Percentiles rank a stretch among this genome's conserved stretches.
Conservation (phyloP, 805 yeast species). For the Suhomyces sp. region DNA sequence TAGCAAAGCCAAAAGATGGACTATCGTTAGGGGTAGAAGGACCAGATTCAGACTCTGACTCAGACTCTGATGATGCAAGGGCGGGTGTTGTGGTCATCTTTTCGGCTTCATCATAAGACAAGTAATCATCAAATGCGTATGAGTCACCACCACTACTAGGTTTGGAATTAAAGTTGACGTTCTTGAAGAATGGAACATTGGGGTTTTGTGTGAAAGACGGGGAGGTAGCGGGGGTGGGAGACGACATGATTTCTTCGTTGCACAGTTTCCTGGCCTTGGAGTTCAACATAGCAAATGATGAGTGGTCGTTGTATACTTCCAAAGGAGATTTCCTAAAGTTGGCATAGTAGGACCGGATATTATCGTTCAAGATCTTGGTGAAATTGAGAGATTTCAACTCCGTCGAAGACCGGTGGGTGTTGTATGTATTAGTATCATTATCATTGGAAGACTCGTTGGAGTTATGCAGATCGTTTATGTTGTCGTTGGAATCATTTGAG, state of each 20-base stretch:
- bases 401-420: no score
- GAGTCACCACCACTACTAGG: slow-evolving; percentile 18
- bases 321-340: slow-evolving; percentile 27
- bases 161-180: slow-evolving; percentile 35
- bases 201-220: slow-evolving; percentile 9
- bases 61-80: background rate
- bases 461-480: background rate
- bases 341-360: slow-evolving; percentile 33
- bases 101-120: slow-evolving; percentile 29
- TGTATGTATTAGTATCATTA: no score
- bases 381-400: slow-evolving; percentile 26
- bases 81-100: background rate
- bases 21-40: slow-evolving; percentile 7
- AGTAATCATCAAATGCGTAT: slow-evolving; percentile 32
- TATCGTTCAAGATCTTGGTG: slow-evolving; percentile 39
- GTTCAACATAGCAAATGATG: slow-evolving; percentile 33
- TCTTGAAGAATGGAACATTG: slow-evolving; percentile 35
- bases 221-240: slow-evolving; percentile 7
- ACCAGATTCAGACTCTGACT: no score
- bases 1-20: slow-evolving; percentile 3
- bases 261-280: slow-evolving; percentile 9
- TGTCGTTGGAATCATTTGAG: background rate
- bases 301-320: slow-evolving; percentile 33
- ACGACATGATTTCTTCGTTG: slow-evolving; percentile 4
- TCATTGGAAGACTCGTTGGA: no score